These are phyloP conservation scores for Penicillium lividum DNA, from an alignment of 495 filamentous ascomycete species.

Conservation along the genomic window DNA sequence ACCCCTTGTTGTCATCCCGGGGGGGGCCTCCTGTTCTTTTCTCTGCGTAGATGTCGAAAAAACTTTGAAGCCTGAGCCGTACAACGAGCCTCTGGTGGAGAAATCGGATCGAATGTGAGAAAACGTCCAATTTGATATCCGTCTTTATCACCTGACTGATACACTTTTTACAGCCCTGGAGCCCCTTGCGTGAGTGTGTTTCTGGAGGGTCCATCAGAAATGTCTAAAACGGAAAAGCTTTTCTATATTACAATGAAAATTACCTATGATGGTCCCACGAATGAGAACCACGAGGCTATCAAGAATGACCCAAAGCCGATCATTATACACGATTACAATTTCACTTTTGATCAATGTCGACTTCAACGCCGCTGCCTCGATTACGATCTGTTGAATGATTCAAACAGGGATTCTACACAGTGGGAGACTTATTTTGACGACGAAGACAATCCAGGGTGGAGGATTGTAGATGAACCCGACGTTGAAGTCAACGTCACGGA, in stretches of 20 bases:
- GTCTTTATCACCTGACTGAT: constrained; percentile 4
- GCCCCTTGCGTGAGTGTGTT: constrained; percentile 7
- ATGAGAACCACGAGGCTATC: constrained; percentile 4
- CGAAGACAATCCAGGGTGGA: not conserved
- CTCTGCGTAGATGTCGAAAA: not conserved
- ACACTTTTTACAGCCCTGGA: constrained; percentile 6
- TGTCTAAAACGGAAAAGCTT: constrained; percentile 1
- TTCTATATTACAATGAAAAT: constrained; percentile 3
- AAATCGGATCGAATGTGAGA: constrained; percentile 7
- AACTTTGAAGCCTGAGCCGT: not conserved
- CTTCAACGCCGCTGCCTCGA: not conserved
- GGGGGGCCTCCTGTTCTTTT: constrained; percentile 4
- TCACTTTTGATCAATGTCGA: not conserved
- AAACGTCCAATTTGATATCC: constrained; percentile 1
- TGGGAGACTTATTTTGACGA: constrained; percentile 10
- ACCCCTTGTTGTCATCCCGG: constrained; percentile 1
- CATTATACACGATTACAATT: not conserved
- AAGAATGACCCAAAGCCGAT: not conserved
- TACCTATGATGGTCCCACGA: constrained; percentile 5
- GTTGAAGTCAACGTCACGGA: constrained; percentile 9
- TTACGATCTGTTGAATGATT: not conserved
- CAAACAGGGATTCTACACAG: constrained; percentile 1
- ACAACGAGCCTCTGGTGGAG: not conserved
- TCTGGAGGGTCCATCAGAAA: constrained; percentile 7
- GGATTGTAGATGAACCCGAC: constrained; percentile 7